phyloP scores from a whole-genome alignment of 2,329 filamentous ascomycete species.

The Phyllosticta paracitricarpa region DNA sequence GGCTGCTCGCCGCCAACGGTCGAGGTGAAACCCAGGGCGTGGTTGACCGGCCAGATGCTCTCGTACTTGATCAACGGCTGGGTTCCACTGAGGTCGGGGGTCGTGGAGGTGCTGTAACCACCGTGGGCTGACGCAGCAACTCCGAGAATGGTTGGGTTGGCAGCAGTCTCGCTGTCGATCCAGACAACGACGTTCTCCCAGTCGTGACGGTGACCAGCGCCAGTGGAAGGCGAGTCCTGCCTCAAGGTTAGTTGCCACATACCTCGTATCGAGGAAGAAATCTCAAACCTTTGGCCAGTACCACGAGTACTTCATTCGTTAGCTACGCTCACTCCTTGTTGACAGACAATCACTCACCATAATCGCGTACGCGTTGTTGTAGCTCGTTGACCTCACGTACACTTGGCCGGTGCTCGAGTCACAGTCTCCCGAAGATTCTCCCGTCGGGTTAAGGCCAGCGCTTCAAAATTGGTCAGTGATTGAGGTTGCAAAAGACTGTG shows the following conservation, averaged over 20 bases:
- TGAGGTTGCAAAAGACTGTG: neutral
- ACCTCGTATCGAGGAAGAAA: neutral
- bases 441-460: constrained; percentile 34
- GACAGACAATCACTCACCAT: constrained; percentile 23
- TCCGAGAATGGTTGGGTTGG: constrained; percentile 35
- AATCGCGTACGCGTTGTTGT: constrained; percentile 35
- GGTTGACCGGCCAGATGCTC: constrained; percentile 39
- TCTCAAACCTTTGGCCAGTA: constrained; percentile 36
- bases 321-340: neutral
- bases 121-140: constrained; percentile 46
- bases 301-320: constrained; percentile 36
- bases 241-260: neutral
- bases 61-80: constrained; percentile 40
- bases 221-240: constrained; percentile 31
- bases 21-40: constrained; percentile 34
- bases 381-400: constrained; percentile 36
- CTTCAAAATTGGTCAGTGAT: constrained; percentile 21
- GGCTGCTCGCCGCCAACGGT: constrained; percentile 36
- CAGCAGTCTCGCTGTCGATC: constrained; percentile 31
- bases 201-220: constrained; percentile 44
- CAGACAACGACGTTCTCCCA: constrained; percentile 48
- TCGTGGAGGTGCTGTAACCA: constrained; percentile 35
- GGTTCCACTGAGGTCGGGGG: constrained; percentile 33
- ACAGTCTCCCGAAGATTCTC: constrained; percentile 31
- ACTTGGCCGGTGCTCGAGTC: constrained; percentile 40